Base-by-base conservation (phyloP, 257 asterid genomes). In the Przewalskia tangutica region DNA sequence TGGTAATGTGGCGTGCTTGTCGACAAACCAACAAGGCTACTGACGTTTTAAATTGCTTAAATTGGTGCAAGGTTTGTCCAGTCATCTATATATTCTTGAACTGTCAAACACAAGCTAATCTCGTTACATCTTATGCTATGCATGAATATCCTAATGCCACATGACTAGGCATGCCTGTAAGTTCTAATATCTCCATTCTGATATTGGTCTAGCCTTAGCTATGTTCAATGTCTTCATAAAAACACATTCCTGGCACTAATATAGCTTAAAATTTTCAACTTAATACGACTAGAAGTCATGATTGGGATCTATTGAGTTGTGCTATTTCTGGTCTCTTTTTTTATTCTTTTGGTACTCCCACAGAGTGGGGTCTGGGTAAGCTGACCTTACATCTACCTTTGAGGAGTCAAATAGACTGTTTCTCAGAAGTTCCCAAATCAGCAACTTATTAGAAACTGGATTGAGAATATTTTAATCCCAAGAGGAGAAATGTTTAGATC, bases 1-100 rank as follows among this genome's bases (percentile, higher is more conserved):
- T 91, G 99, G 99, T 95, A 83, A 95, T 95, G 97, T 95, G 98
- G 97, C 97, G 99, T 85, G 98, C 97, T 55, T 87, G 86, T 68
- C 94, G 99, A 71, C 96, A 90, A 86, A 86, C 80, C 76, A 81
- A 84, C 59, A 87, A 85, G 81, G 87, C 89, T 70, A 91, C 91
- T 77, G 83, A 85, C 64, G 96, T 94, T 44, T 83, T 95, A 77
- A 90, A 89, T 90, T 93, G 98, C 92, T 89, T 93, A 85, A 94
- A 90, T 81, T 94, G 97, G 97, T 90, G 97, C 71, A 7, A 73
- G 79, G 79, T 73, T 48, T 73, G 77, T 42, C 16, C 32, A n/a
- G 55, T 68, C 36, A 42, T 68, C 55, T 42, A 8, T 23, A 23
- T 23, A 23, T 68, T 17, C 75, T 65, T 32, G 50, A 14, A 32